These are phyloP conservation scores for Acer negundo DNA, from an alignment of 345 rosid species.

Conservation along the genomic window DNA sequence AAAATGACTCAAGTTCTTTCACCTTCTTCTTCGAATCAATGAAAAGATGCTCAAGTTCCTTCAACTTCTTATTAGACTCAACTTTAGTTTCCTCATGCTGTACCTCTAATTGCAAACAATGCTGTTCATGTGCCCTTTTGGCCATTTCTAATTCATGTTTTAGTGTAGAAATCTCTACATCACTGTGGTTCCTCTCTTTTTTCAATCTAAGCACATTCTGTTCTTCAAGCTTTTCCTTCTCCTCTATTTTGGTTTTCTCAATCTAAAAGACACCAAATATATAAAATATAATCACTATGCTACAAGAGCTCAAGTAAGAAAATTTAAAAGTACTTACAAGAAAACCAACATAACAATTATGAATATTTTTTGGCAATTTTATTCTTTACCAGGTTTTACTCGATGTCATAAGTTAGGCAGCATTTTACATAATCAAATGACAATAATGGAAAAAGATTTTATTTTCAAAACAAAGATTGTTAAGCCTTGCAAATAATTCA, in stretches of 20 bases:
- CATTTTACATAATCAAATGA: background rate
- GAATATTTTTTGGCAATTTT: background rate
- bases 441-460: background rate
- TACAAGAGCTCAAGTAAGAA: background rate
- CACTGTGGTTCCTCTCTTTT: conserved; percentile 56
- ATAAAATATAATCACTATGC: conserved; percentile 1
- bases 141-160: conserved; percentile 60
- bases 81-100: conserved; percentile 50
- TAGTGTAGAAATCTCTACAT: conserved; percentile 60
- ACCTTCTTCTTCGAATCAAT: conserved; percentile 57
- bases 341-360: background rate
- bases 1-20: conserved; percentile 73
- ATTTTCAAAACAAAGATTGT: background rate
- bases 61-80: conserved; percentile 59
- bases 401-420: background rate
- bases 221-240: conserved; percentile 68
- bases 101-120: conserved; percentile 54
- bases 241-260: conserved; percentile 69
- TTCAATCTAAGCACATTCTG: conserved; percentile 50
- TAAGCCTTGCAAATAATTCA: background rate
- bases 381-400: conserved; percentile 1
- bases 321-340: background rate
- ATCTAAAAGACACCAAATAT: conserved; percentile 43
- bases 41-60: conserved; percentile 55
- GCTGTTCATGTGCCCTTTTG: conserved; percentile 56